Evolutionary conservation across 225 moss, liverwort and hornwort species (phyloP), one percentile per base, ranked within the genome.

Genomic region (Polytrichum formosum): DNA sequence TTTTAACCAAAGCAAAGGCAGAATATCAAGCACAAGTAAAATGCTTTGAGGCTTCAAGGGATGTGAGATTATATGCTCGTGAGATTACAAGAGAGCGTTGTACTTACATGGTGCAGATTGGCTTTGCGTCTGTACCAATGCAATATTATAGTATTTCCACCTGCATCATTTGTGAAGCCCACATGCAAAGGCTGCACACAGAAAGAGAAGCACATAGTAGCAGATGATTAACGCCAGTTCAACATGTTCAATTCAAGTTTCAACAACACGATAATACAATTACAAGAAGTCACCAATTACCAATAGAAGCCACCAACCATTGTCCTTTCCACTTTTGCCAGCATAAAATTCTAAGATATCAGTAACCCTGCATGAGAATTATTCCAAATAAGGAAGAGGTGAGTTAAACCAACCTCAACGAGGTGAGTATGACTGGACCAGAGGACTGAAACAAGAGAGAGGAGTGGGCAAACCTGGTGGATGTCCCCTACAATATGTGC

Each of bases 401-500:
- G 61, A 61, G 8, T 10, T 20, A 6, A 46, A 46, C 46, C 46
- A 46, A 46, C 13, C 16, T 46, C 4, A 4, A 46, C 46, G 0
- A 46, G 13, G 28, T 17, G 26, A 63, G 6, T 29, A 16, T 35
- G 65, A 63, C 16, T 61, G 16, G 37, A 71, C 13, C 25, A 37
- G 30, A 61, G 58, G 53, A n/a, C 30, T 5, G 18, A 59, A 63
- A 21, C 21, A 26, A 13, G 13, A 46, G 13, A 46, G n/a, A 71
- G n/a, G 53, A 58, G 20, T 54, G 68, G 9, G 1, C 54, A 19
- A 61, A 91, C 93, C 87, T 93, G 96, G 63, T 96, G 93, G 62
- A 96, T 91, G 64, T 96, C 96, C 26, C 91, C 96, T 17, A 96
- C 74, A 72, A 74, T 91, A 69, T 93, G 96, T 17, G 92, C 72